Conservation (phyloP, 441 rosid species). For the Erysimum cheiri region DNA sequence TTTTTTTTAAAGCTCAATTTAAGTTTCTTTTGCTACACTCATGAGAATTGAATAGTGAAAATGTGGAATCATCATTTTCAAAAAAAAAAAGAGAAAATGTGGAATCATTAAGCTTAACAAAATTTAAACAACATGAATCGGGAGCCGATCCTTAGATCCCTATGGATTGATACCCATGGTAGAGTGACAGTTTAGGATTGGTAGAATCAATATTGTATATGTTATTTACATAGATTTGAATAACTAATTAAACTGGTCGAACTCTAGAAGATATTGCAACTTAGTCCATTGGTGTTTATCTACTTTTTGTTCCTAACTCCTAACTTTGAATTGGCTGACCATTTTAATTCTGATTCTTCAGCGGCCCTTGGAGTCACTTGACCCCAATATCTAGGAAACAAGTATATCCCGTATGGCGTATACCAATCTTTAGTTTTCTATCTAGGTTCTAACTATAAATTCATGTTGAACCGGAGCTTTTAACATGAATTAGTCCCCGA, state of each 20-base stretch:
- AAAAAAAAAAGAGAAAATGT: too few relatives aligned
- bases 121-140: neutral
- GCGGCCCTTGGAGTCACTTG: constrained; percentile 22
- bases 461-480: neutral
- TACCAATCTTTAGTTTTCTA: too few relatives aligned
- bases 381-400: constrained; percentile 31
- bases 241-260: neutral
- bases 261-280: neutral
- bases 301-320: neutral
- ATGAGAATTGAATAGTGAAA: too few relatives aligned
- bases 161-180: neutral
- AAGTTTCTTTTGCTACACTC: too few relatives aligned
- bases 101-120: neutral
- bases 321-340: neutral
- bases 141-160: neutral
- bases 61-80: too few relatives aligned
- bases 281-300: neutral
- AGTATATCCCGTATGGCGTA: neutral
- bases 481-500: neutral
- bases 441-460: neutral
- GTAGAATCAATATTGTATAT: neutral
- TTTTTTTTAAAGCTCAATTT: too few relatives aligned
- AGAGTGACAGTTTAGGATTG: neutral
- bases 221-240: neutral
- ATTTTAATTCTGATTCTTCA: constrained; percentile 6